phyloP scores from a whole-genome alignment of 441 rosid genomes.

The Biscutella laevigata region DNA sequence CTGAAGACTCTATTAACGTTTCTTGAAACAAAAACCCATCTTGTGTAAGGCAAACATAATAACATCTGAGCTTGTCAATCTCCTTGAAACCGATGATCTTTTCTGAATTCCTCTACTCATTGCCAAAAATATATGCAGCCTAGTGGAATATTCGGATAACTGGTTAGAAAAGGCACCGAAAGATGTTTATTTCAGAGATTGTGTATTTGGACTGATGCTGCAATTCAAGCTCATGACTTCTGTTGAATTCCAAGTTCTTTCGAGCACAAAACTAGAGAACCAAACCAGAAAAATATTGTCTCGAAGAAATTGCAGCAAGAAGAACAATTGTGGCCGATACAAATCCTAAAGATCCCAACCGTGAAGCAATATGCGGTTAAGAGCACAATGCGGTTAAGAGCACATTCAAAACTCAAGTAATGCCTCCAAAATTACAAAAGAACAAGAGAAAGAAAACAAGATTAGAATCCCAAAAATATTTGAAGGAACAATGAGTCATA shows the following conservation, averaged over 20 bases:
- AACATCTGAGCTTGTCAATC: slow-evolving; percentile 75
- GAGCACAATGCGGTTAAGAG: not conserved
- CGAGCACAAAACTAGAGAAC: slow-evolving; percentile 70
- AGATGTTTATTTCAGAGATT: slow-evolving; percentile 56
- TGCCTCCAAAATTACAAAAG: not conserved
- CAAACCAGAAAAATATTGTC: slow-evolving; percentile 76
- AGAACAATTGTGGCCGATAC: slow-evolving; percentile 98
- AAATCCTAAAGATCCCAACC: slow-evolving; percentile 84
- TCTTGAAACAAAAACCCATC: slow-evolving; percentile 66
- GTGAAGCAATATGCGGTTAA: slow-evolving; percentile 43
- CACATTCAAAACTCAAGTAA: not conserved
- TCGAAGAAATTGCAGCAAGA: slow-evolving; percentile 89
- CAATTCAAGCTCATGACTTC: slow-evolving; percentile 89
- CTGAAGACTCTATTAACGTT: slow-evolving; percentile 66
- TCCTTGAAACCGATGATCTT: slow-evolving; percentile 33
- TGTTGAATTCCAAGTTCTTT: slow-evolving; percentile 78
- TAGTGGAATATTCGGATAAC: slow-evolving; percentile 24
- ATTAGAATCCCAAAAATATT: slow-evolving; percentile 27
- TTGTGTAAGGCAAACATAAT: slow-evolving; percentile 66
- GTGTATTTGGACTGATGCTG: slow-evolving; percentile 90
- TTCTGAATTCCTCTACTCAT: not conserved
- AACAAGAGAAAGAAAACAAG: not conserved
- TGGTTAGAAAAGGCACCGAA: slow-evolving; percentile 29
- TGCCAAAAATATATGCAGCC: too few species aligned
- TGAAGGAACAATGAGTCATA: slow-evolving; percentile 72